These are phyloP conservation scores for Hortaea sp. DNA, from an alignment of 2,329 filamentous ascomycete genomes.

Conservation along the genomic window DNA sequence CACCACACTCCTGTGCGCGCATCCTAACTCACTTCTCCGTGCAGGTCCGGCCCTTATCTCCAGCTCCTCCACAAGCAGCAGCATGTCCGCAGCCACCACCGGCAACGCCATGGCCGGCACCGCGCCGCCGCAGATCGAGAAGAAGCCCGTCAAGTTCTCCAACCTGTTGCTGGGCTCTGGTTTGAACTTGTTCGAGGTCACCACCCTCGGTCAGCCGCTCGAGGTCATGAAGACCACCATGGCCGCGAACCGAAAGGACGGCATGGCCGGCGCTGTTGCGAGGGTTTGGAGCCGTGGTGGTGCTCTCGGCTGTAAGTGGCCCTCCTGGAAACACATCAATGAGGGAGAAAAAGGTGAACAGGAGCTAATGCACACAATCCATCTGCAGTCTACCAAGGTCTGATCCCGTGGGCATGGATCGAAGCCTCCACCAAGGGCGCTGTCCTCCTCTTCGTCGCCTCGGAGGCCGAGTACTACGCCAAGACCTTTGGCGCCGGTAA, in stretches of 20 bases:
- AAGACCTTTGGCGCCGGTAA: slow-evolving; percentile 66
- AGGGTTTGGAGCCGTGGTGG: slow-evolving; percentile 93
- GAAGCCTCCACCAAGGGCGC: slow-evolving; percentile 99
- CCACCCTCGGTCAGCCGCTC: slow-evolving; percentile 67
- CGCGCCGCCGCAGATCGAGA: slow-evolving; percentile 58
- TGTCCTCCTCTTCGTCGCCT: slow-evolving; percentile 96
- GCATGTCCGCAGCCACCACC: slow-evolving; percentile 31
- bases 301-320: slow-evolving; percentile 73
- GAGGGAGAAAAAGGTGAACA: slow-evolving; percentile 29
- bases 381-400: slow-evolving; percentile 91
- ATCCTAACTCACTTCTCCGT: slow-evolving; percentile 50
- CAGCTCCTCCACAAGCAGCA: slow-evolving; percentile 27
- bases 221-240: slow-evolving; percentile 99
- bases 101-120: slow-evolving; percentile 38
- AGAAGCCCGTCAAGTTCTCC: slow-evolving; percentile 99
- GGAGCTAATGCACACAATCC: slow-evolving; percentile 55
- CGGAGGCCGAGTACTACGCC: slow-evolving; percentile 93
- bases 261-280: slow-evolving; percentile 68
- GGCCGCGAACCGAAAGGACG: slow-evolving; percentile 89
- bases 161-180: slow-evolving; percentile 91
- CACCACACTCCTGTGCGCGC: no score
- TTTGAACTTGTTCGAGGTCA: slow-evolving; percentile 89
- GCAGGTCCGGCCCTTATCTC: slow-evolving; percentile 62
- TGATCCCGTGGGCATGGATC: slow-evolving; percentile 99
- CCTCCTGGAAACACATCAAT: not conserved